Evolutionary conservation across 805 yeast species (phyloP).

Genomic region (Sporopachydermia quercuum): DNA sequence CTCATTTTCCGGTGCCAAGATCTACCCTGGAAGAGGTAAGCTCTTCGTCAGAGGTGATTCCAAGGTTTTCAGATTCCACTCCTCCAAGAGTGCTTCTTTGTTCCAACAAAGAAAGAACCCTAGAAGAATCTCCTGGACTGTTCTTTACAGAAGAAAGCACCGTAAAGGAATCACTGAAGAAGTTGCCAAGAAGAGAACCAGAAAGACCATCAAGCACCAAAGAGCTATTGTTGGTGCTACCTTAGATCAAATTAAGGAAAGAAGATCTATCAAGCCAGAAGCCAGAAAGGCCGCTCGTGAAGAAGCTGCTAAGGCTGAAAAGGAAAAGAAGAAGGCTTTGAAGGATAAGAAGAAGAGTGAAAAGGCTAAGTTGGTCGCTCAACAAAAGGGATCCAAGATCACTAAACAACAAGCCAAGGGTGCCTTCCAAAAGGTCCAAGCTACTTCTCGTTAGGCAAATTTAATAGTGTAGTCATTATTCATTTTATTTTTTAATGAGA

Average conservation of each 20-base stretch:
- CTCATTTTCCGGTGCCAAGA: conserved; percentile 97
- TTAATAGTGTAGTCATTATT: too few relatives aligned
- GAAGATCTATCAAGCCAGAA: conserved; percentile 92
- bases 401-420: conserved; percentile 97
- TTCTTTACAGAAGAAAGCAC: conserved; percentile 99
- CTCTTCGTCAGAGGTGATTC: conserved; percentile 99
- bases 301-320: conserved; percentile 67
- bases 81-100: conserved; percentile 93
- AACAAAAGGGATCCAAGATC: conserved; percentile 44
- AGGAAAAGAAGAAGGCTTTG: conserved; percentile 80
- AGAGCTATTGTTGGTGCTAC: conserved; percentile 99
- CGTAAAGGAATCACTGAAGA: conserved; percentile 99
- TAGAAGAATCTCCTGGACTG: conserved; percentile 99
- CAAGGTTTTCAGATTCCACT: conserved; percentile 98
- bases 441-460: conserved; percentile 83
- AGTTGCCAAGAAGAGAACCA: conserved; percentile 89
- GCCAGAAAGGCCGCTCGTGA: conserved; percentile 97
- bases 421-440: conserved; percentile 93
- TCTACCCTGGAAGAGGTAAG: conserved; percentile 99
- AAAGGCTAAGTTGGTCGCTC: conserved; percentile 68
- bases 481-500: too few relatives aligned
- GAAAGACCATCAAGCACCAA: conserved; percentile 96
- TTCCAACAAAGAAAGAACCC: conserved; percentile 99
- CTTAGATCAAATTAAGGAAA: conserved; percentile 93
- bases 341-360: conserved; percentile 94